Conservation (phyloP, 371 early-diverging fungal species). For the Mucor irregularis region DNA sequence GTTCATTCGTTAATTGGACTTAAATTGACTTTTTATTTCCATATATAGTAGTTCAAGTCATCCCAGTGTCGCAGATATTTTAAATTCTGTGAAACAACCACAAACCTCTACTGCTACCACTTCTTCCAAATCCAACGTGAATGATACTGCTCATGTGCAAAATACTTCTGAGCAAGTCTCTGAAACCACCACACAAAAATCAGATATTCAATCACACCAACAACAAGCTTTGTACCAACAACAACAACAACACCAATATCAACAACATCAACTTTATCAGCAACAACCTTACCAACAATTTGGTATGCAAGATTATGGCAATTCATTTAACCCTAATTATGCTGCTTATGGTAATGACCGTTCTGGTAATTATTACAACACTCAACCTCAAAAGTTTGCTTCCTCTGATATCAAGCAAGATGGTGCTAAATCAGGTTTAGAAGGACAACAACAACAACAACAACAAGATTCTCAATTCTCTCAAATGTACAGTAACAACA, state of each 20-base stretch:
- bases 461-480: constrained; percentile 65
- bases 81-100: constrained; percentile 16
- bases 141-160: too few relatives aligned
- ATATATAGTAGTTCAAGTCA: constrained; percentile 14
- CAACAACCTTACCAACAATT: constrained; percentile 28
- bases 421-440: background rate
- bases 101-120: background rate
- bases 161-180: too few relatives aligned
- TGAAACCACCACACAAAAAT: constrained; percentile 3
- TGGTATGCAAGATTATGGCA: constrained; percentile 14
- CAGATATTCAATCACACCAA: constrained; percentile 2
- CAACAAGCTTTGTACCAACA: constrained; percentile 11
- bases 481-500: background rate
- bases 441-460: constrained; percentile 16
- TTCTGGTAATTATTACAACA: background rate
- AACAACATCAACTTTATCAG: constrained; percentile 19
- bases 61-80: constrained; percentile 12
- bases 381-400: too few relatives aligned
- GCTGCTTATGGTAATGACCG: background rate
- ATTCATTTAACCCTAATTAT: background rate
- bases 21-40: background rate
- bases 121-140: too few relatives aligned
- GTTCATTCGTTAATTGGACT: background rate
- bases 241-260: constrained; percentile 24
- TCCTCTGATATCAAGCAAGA: background rate